Conservation (phyloP, 345 rosid species). For the Euclidium syriacum region DNA sequence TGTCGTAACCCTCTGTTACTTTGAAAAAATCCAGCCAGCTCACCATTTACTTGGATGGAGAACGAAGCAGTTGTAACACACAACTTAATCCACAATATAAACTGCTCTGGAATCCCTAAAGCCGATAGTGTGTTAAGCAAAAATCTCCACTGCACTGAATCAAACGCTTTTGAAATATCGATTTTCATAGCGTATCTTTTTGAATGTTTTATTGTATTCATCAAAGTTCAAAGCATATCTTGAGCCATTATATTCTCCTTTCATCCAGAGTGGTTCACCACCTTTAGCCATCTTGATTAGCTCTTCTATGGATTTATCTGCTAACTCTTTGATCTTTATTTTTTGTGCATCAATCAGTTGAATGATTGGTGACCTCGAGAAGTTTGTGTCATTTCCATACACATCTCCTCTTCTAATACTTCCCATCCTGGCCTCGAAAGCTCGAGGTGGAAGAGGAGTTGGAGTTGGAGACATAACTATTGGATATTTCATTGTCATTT, state of each 20-base stretch:
- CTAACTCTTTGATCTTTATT: conserved; percentile 70
- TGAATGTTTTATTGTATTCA: conserved; percentile 57
- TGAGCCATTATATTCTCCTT: conserved; percentile 47
- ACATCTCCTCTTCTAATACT: conserved; percentile 44
- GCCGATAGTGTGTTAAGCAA: too few relatives aligned
- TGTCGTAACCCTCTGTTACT: too few relatives aligned
- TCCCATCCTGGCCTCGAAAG: conserved; percentile 42
- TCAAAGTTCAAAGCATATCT: conserved; percentile 46
- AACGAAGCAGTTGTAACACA: too few relatives aligned
- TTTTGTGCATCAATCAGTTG: conserved; percentile 54
- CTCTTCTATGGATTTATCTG: conserved; percentile 88
- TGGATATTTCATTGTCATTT: conserved; percentile 49
- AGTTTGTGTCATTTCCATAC: conserved; percentile 51
- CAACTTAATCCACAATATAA: too few relatives aligned
- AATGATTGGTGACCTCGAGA: conserved; percentile 22
- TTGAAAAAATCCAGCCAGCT: too few relatives aligned
- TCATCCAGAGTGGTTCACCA: conserved; percentile 77
- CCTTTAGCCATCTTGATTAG: conserved; percentile 65
- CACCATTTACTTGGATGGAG: too few relatives aligned
- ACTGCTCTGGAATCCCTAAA: too few relatives aligned
- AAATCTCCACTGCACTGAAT: too few relatives aligned
- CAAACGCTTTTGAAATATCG: too few relatives aligned
- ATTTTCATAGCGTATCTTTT: too few relatives aligned
- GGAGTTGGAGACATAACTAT: conserved; percentile 33
- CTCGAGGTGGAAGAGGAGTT: conserved; percentile 33